Evolutionary conservation across 805 yeast species (phyloP), one percentile per base, ranked within the genome.

Genomic region (Saitoella complicata): DNA sequence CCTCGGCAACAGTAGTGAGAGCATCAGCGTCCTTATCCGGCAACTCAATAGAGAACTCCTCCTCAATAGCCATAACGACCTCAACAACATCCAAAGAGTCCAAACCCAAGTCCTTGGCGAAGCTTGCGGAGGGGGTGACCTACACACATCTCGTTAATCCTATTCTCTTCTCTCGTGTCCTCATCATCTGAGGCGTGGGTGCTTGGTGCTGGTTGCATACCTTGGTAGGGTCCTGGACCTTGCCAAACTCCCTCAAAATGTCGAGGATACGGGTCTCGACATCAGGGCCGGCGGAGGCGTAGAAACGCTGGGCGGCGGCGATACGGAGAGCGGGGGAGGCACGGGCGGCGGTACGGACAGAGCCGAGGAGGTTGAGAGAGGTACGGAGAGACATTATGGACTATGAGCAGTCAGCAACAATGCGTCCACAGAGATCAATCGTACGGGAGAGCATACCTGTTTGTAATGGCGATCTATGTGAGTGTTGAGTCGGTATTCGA

Each of bases 1-100:
- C 94, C 68, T 87, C 94, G 55, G 83, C 86, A 52, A 91, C 91
- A 46, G 94, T 83, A 69, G 81, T 85, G 64, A 91, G 78, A 60
- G 81, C 88, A 62, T 88, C 96, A 45, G 95, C 91, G 55, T 84
- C 83, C 62, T 82, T 78, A 67, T 41, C 43, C 11, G 43, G 60
- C 51, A 61, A 61, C 55, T 58, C 69, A 49, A 70, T 62, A 46
- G 68, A 70, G 53, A 79, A 79, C 62, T 79, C 87, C 71, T 87
- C 95, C 70, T 88, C 98, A 58, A 88, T 79, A 46, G 95, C 95
- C 64, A 91, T 94, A 55, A 91, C 73, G 46, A 91, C 87, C 69
- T 88, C 98, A 50, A 88, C 95, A 51, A 91, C 81, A 59, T 88
- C 98, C 53, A 88, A 72, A 6, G 95, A 83, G 65, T 88, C 98